These are phyloP conservation scores for Spiraea crenata DNA, from an alignment of 331 rosid species.

Conservation along the genomic window DNA sequence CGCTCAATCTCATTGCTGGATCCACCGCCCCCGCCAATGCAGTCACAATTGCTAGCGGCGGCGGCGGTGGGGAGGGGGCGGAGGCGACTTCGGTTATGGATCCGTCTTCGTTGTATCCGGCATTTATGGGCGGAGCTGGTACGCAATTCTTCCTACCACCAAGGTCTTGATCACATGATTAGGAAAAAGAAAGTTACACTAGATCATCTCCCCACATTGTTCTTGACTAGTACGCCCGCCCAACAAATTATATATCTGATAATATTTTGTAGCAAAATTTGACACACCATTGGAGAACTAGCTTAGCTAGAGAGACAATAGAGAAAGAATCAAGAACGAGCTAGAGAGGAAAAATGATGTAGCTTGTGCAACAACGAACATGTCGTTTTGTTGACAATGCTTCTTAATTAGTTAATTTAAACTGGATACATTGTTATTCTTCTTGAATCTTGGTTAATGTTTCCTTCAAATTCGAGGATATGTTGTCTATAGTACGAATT, in stretches of 20 bases:
- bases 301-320: neutral
- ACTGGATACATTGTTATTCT: constrained; percentile 7
- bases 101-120: constrained; percentile 60
- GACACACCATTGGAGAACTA: constrained; percentile 1
- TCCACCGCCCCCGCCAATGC: constrained; percentile 14
- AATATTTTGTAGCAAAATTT: constrained; percentile 4
- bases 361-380: neutral
- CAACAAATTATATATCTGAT: neutral
- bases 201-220: neutral
- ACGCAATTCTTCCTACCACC: constrained; percentile 99
- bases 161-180: constrained; percentile 61
- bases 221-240: neutral
- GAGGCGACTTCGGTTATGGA: constrained; percentile 45
- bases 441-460: constrained; percentile 1
- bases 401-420: constrained; percentile 7
- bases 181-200: neutral
- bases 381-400: constrained; percentile 17
- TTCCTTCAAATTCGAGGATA: constrained; percentile 12
- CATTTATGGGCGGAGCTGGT: constrained; percentile 68
- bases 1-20: constrained; percentile 44
- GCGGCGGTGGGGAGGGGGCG: constrained; percentile 27
- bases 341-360: constrained; percentile 11
- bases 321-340: neutral
- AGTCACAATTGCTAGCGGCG: constrained; percentile 22
- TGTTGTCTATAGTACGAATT: too few relatives aligned